Percentiles rank a stretch among this genome's conserved stretches.
Conservation (phyloP, 345 rosid genomes). For the Populus ilicifolia region DNA sequence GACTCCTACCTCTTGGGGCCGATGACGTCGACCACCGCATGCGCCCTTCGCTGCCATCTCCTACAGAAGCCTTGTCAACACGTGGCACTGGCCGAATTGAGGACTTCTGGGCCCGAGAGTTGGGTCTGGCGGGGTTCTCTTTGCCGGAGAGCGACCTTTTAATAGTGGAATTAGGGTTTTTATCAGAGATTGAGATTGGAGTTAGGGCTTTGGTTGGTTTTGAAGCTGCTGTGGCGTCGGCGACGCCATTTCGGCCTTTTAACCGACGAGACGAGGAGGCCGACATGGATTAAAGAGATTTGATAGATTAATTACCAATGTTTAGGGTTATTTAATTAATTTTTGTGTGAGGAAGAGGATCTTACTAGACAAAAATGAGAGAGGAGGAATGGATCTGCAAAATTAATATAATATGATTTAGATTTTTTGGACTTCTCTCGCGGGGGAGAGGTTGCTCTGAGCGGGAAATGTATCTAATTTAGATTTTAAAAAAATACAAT, state of each 20-base stretch:
- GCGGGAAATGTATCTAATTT: constrained; percentile 37
- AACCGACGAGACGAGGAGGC: constrained; percentile 53
- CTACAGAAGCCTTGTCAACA: constrained; percentile 42
- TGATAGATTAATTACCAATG: neutral
- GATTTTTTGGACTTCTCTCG: neutral
- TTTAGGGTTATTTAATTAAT: neutral
- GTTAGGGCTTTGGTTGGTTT: constrained; percentile 43
- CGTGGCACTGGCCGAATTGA: constrained; percentile 50
- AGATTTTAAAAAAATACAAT: too few species aligned
- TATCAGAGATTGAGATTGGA: constrained; percentile 38
- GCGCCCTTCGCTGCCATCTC: constrained; percentile 34
- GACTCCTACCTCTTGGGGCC: constrained; percentile 74
- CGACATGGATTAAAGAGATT: constrained; percentile 42
- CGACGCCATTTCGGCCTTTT: constrained; percentile 45
- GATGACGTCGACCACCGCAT: constrained; percentile 52
- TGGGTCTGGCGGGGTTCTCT: constrained; percentile 49
- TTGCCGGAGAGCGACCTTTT: constrained; percentile 48
- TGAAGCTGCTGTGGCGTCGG: constrained; percentile 30
- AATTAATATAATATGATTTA: too few species aligned
- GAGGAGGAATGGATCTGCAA: neutral
- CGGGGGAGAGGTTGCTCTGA: neutral
- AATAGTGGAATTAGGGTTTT: constrained; percentile 23
- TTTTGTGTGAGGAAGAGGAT: neutral
- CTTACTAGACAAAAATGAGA: neutral
- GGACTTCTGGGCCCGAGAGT: constrained; percentile 55